phyloP scores from a whole-genome alignment of 2,329 filamentous ascomycete genomes.

The Lecanicillium sp. region DNA sequence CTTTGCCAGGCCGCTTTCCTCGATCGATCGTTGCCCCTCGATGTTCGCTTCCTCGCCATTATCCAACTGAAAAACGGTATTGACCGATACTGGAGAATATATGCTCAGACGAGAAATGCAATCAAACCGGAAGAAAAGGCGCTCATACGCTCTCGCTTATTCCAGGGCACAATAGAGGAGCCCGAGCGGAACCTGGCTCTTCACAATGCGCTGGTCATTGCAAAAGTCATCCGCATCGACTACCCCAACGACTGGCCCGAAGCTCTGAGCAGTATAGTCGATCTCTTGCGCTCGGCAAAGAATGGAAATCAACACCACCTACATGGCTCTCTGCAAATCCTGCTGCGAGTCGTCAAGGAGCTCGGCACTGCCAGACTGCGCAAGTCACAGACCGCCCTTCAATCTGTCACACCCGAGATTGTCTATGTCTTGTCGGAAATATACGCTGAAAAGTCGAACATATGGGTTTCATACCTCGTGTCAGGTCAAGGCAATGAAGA shows the following conservation, averaged over 20 bases:
- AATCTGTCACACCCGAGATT: constrained; percentile 74
- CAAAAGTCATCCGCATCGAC: constrained; percentile 85
- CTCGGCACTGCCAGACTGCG: constrained; percentile 72
- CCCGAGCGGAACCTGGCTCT: constrained; percentile 68
- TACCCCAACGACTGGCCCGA: constrained; percentile 81
- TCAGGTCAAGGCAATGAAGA: constrained; percentile 53
- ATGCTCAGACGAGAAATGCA: constrained; percentile 54
- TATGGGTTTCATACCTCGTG: constrained; percentile 60
- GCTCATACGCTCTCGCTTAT: constrained; percentile 65
- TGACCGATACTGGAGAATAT: constrained; percentile 82
- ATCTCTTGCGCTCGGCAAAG: constrained; percentile 49
- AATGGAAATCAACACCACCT: constrained; percentile 60
- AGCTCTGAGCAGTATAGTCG: constrained; percentile 54
- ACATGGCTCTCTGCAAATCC: constrained; percentile 64
- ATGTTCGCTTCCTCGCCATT: constrained; percentile 81
- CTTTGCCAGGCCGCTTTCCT: constrained; percentile 70
- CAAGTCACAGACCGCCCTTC: constrained; percentile 68
- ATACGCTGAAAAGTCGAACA: constrained; percentile 66
- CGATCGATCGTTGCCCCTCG: constrained; percentile 66
- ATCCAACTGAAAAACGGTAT: constrained; percentile 97
- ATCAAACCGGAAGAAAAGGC: constrained; percentile 70
- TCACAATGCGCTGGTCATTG: constrained; percentile 81
- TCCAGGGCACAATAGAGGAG: constrained; percentile 74
- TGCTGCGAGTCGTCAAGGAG: constrained; percentile 87
- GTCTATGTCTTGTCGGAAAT: constrained; percentile 73